These are phyloP conservation scores for Brasenia schreberi DNA, from an alignment of 164 flowering plant species.

Conservation along the genomic window DNA sequence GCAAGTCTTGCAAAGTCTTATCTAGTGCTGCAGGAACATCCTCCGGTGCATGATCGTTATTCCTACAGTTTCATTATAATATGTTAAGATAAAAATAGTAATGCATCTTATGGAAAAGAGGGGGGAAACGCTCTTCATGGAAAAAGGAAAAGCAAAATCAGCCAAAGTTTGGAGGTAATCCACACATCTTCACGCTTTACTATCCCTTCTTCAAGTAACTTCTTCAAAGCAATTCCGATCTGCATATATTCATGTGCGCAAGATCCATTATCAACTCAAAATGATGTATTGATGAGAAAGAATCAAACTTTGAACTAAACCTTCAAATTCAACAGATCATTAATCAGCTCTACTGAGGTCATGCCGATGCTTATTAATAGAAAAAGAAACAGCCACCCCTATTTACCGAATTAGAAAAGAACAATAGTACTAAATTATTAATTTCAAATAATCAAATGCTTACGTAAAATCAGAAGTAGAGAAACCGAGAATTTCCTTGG, in stretches of 20 bases:
- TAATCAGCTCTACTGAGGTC: not conserved
- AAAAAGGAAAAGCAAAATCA: conserved; percentile 7
- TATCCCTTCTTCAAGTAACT: conserved; percentile 65
- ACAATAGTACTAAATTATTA: not conserved
- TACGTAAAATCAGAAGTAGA: too few relatives aligned
- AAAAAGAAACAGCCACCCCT: not conserved
- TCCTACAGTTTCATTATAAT: conserved; percentile 19
- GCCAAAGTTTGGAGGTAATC: conserved; percentile 91
- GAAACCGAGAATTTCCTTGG: too few relatives aligned
- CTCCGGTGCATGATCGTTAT: conserved; percentile 40
- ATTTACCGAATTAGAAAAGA: not conserved
- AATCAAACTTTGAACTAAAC: not conserved
- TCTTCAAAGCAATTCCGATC: conserved; percentile 64
- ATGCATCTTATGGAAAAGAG: not conserved
- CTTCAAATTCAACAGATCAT: not conserved
- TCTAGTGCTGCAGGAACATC: conserved; percentile 42
- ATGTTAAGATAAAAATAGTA: not conserved
- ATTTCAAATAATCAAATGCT: too few relatives aligned
- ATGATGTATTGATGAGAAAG: not conserved
- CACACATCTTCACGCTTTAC: conserved; percentile 77
- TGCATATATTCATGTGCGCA: conserved; percentile 10
- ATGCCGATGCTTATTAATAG: not conserved
- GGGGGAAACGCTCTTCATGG: not conserved
- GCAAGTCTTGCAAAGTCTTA: conserved; percentile 38
- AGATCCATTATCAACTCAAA: not conserved